Percentiles rank a stretch among this genome's conserved stretches.
These are phyloP conservation scores for Hymenoscyphus salicellus DNA, from an alignment of 2,329 filamentous ascomycete species.

Conservation along the genomic window DNA sequence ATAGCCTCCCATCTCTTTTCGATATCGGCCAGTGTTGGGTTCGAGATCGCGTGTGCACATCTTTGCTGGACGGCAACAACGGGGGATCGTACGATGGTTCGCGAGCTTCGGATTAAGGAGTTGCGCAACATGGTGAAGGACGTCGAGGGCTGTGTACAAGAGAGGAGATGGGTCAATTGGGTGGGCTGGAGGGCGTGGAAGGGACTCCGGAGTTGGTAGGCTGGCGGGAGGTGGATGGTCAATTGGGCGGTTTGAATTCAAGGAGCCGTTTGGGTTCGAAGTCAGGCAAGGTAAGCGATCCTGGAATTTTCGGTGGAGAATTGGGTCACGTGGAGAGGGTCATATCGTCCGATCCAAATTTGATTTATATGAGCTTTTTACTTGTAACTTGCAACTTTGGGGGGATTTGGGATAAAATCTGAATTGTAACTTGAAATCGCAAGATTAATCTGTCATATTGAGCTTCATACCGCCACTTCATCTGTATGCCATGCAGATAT, in stretches of 20 bases:
- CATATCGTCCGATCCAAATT: background rate
- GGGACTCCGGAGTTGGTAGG: constrained; percentile 8
- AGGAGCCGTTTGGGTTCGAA: background rate
- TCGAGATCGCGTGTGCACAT: constrained; percentile 84
- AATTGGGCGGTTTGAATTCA: background rate
- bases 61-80: constrained; percentile 16
- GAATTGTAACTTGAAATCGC: too few species aligned
- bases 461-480: background rate
- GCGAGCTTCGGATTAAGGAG: constrained; percentile 15
- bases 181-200: constrained; percentile 10
- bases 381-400: too few species aligned
- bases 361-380: too few species aligned
- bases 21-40: constrained; percentile 95
- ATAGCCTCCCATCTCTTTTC: constrained; percentile 99
- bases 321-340: background rate
- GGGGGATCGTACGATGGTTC: constrained; percentile 42
- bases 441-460: too few species aligned
- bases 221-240: background rate
- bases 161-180: constrained; percentile 11
- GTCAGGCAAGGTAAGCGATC: background rate
- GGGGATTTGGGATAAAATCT: too few species aligned
- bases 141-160: constrained; percentile 7
- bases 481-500: background rate
- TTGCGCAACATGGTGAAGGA: constrained; percentile 21
- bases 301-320: background rate